Conservation (phyloP, 2,329 filamentous ascomycete genomes). For the Chlorencoelia australis region DNA sequence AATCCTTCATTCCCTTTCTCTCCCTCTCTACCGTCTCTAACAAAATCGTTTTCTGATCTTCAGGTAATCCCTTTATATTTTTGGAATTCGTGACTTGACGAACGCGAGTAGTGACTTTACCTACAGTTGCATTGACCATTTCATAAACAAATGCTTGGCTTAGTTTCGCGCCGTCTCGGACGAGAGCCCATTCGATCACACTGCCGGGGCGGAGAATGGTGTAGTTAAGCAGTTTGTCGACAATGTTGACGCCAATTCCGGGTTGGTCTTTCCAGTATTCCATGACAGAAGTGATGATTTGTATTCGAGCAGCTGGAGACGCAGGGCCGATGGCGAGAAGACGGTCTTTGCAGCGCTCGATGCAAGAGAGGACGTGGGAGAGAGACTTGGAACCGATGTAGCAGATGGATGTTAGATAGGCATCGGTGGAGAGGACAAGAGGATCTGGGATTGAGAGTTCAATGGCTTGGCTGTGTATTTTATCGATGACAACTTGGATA, state of each 20-base stretch:
- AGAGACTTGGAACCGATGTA: slow-evolving; percentile 91
- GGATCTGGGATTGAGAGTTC: slow-evolving; percentile 62
- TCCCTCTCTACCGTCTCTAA: slow-evolving; percentile 62
- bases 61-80: slow-evolving; percentile 43
- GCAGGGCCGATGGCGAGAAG: slow-evolving; percentile 68
- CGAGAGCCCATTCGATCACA: slow-evolving; percentile 84
- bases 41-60: slow-evolving; percentile 37
- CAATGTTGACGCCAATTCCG: slow-evolving; percentile 80
- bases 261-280: slow-evolving; percentile 90
- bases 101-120: slow-evolving; percentile 80
- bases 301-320: slow-evolving; percentile 66
- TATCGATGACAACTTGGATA: slow-evolving; percentile 69
- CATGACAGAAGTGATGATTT: slow-evolving; percentile 86
- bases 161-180: slow-evolving; percentile 50
- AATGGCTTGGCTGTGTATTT: slow-evolving; percentile 69
- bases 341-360: slow-evolving; percentile 87
- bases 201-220: slow-evolving; percentile 79
- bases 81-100: slow-evolving; percentile 65
- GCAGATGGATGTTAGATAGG: slow-evolving; percentile 87
- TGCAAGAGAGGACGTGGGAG: slow-evolving; percentile 89
- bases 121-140: slow-evolving; percentile 77
- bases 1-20: slow-evolving; percentile 60
- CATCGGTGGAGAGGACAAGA: slow-evolving; percentile 78
- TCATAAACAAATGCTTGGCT: slow-evolving; percentile 74
- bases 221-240: slow-evolving; percentile 97